Percentiles rank a stretch among this genome's conserved stretches.
Conservation (phyloP, 1,139 yeast genomes). For the Wickerhamiella pararugosa region DNA sequence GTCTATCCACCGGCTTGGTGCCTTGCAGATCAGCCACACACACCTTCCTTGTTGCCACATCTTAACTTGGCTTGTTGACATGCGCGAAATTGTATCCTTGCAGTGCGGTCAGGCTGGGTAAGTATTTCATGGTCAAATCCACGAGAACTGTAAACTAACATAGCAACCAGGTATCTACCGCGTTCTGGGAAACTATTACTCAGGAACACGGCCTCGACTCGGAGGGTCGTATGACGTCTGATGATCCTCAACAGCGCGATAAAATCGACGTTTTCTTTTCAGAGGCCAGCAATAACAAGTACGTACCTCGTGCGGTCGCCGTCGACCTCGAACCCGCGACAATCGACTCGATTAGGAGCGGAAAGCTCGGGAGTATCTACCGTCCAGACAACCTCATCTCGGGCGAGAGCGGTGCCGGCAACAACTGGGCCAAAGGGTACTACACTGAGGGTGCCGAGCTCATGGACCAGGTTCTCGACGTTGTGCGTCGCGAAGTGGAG, state of each 20-base stretch:
- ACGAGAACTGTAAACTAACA: background rate
- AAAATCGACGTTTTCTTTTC: conserved; percentile 40
- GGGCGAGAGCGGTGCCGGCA: conserved; percentile 88
- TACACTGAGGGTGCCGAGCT: conserved; percentile 93
- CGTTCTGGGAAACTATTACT: conserved; percentile 56
- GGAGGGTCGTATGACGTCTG: conserved; percentile 28
- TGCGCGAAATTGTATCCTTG: conserved; percentile 32
- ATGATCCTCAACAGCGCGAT: conserved; percentile 19
- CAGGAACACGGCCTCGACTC: conserved; percentile 50
- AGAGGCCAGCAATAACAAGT: conserved; percentile 48
- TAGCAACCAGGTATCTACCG: conserved; percentile 56
- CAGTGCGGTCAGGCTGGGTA: conserved; percentile 32
- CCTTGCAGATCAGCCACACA: background rate
- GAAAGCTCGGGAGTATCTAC: conserved; percentile 65
- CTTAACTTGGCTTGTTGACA: conserved; percentile 10
- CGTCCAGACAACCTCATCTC: conserved; percentile 83
- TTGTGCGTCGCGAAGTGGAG: conserved; percentile 86
- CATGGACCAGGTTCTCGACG: conserved; percentile 78
- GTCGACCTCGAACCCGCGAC: conserved; percentile 93
- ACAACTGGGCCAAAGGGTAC: conserved; percentile 94
- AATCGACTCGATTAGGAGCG: conserved; percentile 66
- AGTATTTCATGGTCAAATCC: conserved; percentile 11
- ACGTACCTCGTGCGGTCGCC: conserved; percentile 85
- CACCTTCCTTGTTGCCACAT: background rate
- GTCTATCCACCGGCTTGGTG: too few species aligned